Evolutionary conservation across 495 filamentous ascomycete genomes (phyloP).

Genomic region (Penicillium pulvis): DNA sequence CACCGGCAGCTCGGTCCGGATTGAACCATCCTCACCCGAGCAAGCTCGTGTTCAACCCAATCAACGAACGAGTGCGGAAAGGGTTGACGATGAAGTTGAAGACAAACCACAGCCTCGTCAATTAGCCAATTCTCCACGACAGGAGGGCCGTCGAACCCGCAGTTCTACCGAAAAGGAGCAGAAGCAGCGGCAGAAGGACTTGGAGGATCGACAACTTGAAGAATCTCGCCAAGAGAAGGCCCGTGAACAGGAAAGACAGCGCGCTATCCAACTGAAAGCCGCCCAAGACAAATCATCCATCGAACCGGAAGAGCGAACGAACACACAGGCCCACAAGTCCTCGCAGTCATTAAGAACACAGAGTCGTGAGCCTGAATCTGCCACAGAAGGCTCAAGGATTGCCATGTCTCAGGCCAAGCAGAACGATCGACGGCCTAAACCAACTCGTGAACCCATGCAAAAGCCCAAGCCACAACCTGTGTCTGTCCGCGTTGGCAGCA

Average conservation of each 20-base stretch:
- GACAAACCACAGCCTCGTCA: conserved; percentile 19
- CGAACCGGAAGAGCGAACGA: conserved; percentile 38
- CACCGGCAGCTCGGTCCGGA: conserved; percentile 73
- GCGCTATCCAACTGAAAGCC: conserved; percentile 42
- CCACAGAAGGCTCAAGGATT: conserved; percentile 40
- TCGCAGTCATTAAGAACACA: conserved; percentile 55
- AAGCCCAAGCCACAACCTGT: conserved; percentile 77
- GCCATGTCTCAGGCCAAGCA: conserved; percentile 52
- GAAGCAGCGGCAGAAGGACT: conserved; percentile 63
- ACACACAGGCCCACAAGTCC: conserved; percentile 28
- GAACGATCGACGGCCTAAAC: conserved; percentile 68
- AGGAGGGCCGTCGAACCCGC: conserved; percentile 63
- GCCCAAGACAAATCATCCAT: conserved; percentile 36
- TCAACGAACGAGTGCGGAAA: conserved; percentile 16
- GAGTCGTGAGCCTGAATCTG: conserved; percentile 39
- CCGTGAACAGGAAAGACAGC: conserved; percentile 65
- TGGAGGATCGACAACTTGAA: conserved; percentile 46
- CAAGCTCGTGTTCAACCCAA: conserved; percentile 28
- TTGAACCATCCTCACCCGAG: conserved; percentile 56
- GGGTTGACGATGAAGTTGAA: conserved; percentile 13
- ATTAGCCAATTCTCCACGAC: conserved; percentile 33
- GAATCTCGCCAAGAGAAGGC: conserved; percentile 62
- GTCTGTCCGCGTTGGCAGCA: conserved; percentile 73
- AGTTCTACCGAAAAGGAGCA: conserved; percentile 74
- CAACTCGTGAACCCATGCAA: conserved; percentile 63